Base-by-base conservation (phyloP, 2,329 filamentous ascomycete genomes). In the Calonectria pseudoreteaudii region DNA sequence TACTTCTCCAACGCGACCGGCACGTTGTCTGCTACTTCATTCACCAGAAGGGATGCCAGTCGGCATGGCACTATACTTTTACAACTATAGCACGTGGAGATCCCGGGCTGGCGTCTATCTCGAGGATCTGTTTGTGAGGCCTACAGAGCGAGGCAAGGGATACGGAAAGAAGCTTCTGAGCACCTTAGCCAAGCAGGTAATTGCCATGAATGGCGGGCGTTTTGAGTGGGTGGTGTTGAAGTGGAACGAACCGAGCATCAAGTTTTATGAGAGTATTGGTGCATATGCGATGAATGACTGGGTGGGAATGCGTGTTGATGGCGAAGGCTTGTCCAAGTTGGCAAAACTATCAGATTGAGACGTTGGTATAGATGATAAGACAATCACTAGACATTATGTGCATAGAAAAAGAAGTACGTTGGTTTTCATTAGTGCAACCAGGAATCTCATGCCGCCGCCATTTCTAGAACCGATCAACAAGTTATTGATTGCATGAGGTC, bases 51-150 rank as follows among this genome's bases (percentile, higher is more conserved):
- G 87, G 14, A 82, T 86, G 49, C 83, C 84, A 0, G 94, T 91
- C 0, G 95, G 94, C 62, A 95, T 98, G 90, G 95, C 95, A 1
- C 86, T 98, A 50, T 98, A 95, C 86, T 98, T 98, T 84, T 95
- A 96, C 88, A 98, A 96, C 86, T 98, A 98, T 86, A 95, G 93
- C 81, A 98, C 96, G 0, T 98, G 97, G 97, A 91, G 94, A 11
- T 91, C 94, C n/a, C 91, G 91, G 58, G 92, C 96, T 0, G 96
- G 96, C 3, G 94, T 99, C 81, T 98, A 97, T 84, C 92, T 98
- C 47, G 96, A 98, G 84, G 96, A 98, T 82, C 87, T 98, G n/a
- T 98, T 93, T 81, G 95, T 99, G 50, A 89, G 92, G 78, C 89
- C 92, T 1, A 86, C 87, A 56, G 92, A 94, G 79, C 89, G 97